Percentiles rank a stretch among this genome's conserved stretches.
phyloP scores from a whole-genome alignment of 2,329 filamentous ascomycete genomes.

The Sclerotinia borealis region DNA sequence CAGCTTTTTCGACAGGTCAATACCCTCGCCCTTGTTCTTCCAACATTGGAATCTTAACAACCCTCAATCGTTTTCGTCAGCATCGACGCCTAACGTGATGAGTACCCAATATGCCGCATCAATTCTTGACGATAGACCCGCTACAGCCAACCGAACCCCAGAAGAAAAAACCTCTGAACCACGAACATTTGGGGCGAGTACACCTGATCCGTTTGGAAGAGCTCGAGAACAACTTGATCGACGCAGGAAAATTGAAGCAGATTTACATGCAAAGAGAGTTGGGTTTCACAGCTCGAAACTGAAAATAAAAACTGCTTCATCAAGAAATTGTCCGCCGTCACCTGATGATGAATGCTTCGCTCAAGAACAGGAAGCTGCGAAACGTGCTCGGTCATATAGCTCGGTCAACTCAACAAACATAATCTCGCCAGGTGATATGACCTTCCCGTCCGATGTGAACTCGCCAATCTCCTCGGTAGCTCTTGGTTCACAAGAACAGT shows the following conservation, averaged over 20 bases:
- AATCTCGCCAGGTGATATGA: constrained; percentile 34
- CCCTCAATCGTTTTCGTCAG: constrained; percentile 21
- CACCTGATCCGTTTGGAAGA: constrained; percentile 37
- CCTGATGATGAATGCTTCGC: constrained; percentile 39
- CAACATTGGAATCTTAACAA: constrained; percentile 25
- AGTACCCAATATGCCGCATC: constrained; percentile 26
- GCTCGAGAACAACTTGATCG: constrained; percentile 32
- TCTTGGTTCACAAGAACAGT: constrained; percentile 36
- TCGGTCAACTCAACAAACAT: constrained; percentile 34
- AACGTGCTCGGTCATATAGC: constrained; percentile 28
- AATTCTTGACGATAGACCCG: constrained; percentile 41
- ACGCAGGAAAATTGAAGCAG: constrained; percentile 33
- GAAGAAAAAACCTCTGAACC: constrained; percentile 36
- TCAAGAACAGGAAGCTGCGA: constrained; percentile 19
- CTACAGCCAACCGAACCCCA: constrained; percentile 42
- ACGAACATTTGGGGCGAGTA: constrained; percentile 36
- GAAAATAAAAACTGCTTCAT: neutral
- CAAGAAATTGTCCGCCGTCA: constrained; percentile 39
- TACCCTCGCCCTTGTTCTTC: constrained; percentile 29
- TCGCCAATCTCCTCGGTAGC: constrained; percentile 41
- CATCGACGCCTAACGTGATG: constrained; percentile 26
- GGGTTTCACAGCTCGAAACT: constrained; percentile 15
- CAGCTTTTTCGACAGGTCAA: constrained; percentile 18
- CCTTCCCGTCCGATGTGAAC: constrained; percentile 16
- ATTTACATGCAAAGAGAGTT: constrained; percentile 33